Evolutionary conservation across 1,284 basidiomycete species (phyloP), one percentile per base, ranked within the genome.

Genomic region (Ustilago esculenta): DNA sequence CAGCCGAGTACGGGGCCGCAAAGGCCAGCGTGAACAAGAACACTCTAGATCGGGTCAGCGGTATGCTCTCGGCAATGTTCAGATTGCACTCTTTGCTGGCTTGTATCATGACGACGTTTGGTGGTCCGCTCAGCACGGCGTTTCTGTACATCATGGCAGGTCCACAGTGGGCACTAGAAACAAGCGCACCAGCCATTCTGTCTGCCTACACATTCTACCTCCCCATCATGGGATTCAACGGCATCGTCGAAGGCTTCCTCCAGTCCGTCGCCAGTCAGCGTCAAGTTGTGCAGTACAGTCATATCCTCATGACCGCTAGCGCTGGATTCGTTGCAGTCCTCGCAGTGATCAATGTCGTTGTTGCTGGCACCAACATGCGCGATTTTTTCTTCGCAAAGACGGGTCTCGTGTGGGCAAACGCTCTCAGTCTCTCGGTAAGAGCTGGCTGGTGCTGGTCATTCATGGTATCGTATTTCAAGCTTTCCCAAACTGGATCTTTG

Each of bases 171-270:
- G 61, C 67, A 8, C 24, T 63, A 1, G 25, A 42, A 1, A 79
- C 76, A n/a, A 52, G 57, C 7, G 77, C 80, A 10, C 58, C 75
- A 4, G 24, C 37, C n/a, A 74, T 79, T 41, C 39, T 81, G 10
- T 71, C 59, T 5, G 63, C 63, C 18, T 81, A 81, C 46, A 67
- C 70, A 15, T 65, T 52, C 34, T 80, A 80, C 32, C 29, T 81
- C 3, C 76, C 77, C 34, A 66, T 79, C 47, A 75, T 80, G 73
- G 80, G 74, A 10, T 36, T 81, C 35, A 81, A 81, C 39, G 80
- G 80, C 12, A 36, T 81, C 8, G 64, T 73, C 8, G 80, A 81
- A 42, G 80, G 73, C 8, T 81, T 79, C 36, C 47, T 81, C 3
- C 77, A 80, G 52, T 60, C 67, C 3, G 69, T 67, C 0, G 79